phyloP scores from a whole-genome alignment of 2,329 filamentous ascomycete genomes.

The Pyrenochaeta sp. region DNA sequence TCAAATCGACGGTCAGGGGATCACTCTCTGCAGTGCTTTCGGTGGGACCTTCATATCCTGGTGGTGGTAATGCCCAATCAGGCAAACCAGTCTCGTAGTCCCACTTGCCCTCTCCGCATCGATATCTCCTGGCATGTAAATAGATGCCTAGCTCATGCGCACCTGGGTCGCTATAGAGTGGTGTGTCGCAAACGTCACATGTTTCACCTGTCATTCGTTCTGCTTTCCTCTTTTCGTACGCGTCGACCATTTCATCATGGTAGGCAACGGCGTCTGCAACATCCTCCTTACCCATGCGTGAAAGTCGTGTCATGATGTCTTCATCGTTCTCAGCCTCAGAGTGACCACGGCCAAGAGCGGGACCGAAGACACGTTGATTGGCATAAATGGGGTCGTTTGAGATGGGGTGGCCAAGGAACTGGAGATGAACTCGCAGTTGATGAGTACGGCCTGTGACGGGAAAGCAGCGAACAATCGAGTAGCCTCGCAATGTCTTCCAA shows the following conservation, averaged over 20 bases:
- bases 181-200: conserved; percentile 83
- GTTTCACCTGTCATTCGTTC: conserved; percentile 90
- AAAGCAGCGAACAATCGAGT: conserved; percentile 93
- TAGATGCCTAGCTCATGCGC: conserved; percentile 90
- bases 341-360: conserved; percentile 74
- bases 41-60: conserved; percentile 73
- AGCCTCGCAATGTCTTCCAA: conserved; percentile 71
- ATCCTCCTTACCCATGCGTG: conserved; percentile 92
- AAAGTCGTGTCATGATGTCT: conserved; percentile 84
- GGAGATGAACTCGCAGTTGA: conserved; percentile 91
- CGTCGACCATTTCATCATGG: conserved; percentile 90
- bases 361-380: conserved; percentile 90
- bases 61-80: conserved; percentile 83
- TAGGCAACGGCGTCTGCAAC: conserved; percentile 90
- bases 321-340: conserved; percentile 78
- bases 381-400: conserved; percentile 98
- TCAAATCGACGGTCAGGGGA: conserved; percentile 54
- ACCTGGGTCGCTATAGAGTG: conserved; percentile 91
- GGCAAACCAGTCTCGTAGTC: conserved; percentile 86
- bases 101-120: conserved; percentile 84
- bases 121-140: conserved; percentile 90
- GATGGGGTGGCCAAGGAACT: conserved; percentile 93
- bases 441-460: conserved; percentile 94
- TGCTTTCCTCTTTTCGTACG: conserved; percentile 87
- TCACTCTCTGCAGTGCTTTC: conserved; percentile 64